A percentile compares a stretch with the other conserved stretches of the same genome.
Conservation (phyloP, 306 rosid genomes). For the Abrus precatorius region DNA sequence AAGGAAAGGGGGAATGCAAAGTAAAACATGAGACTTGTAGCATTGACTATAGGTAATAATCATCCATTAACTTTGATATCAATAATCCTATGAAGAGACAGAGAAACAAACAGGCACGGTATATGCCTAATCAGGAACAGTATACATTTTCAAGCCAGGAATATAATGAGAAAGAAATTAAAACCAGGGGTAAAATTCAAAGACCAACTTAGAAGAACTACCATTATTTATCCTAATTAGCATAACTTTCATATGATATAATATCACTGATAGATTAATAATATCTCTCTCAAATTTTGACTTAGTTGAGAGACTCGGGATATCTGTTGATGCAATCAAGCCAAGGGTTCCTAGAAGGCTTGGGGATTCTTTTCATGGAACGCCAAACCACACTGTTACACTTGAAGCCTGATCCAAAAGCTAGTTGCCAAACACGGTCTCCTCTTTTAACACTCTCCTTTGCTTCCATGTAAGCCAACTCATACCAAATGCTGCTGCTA, state of each 20-base stretch:
- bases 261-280: constrained; percentile 11
- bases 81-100: constrained; percentile 24
- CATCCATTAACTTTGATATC: constrained; percentile 38
- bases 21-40: background rate
- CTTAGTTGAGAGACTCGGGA: constrained; percentile 52
- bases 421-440: constrained; percentile 93
- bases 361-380: constrained; percentile 65
- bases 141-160: constrained; percentile 37
- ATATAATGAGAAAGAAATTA: constrained; percentile 27
- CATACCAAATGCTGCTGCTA: constrained; percentile 97
- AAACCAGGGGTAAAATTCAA: constrained; percentile 20
- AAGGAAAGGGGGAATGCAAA: background rate
- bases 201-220: constrained; percentile 26
- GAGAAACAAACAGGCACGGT: constrained; percentile 35
- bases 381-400: constrained; percentile 93
- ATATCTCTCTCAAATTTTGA: background rate
- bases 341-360: constrained; percentile 79
- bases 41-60: constrained; percentile 15
- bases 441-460: constrained; percentile 80
- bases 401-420: constrained; percentile 96
- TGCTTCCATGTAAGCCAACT: constrained; percentile 91
- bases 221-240: constrained; percentile 45
- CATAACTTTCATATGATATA: constrained; percentile 1
- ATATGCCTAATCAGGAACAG: constrained; percentile 34
- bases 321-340: constrained; percentile 77